These are phyloP conservation scores for Salix exigua DNA, from an alignment of 345 rosid species.

Conservation along the genomic window DNA sequence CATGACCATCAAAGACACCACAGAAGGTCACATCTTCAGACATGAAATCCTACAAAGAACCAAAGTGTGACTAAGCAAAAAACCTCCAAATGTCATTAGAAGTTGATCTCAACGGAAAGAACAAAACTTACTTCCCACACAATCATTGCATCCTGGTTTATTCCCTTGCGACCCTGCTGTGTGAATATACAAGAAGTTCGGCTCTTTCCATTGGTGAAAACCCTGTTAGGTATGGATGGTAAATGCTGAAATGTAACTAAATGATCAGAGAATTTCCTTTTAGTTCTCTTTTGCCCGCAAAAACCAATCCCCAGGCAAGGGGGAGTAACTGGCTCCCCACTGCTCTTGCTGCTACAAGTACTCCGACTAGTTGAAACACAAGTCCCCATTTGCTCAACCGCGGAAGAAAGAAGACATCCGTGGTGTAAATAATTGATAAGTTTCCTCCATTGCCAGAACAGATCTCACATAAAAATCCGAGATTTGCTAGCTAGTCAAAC, in stretches of 20 bases:
- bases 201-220: constrained; percentile 79
- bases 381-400: constrained; percentile 72
- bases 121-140: constrained; percentile 91
- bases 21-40: constrained; percentile 85
- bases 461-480: constrained; percentile 38
- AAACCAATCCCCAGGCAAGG: constrained; percentile 57
- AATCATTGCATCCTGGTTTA: constrained; percentile 96
- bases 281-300: constrained; percentile 66
- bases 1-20: constrained; percentile 98
- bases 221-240: constrained; percentile 67
- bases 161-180: constrained; percentile 96
- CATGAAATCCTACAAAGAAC: constrained; percentile 69
- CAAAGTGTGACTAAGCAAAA: constrained; percentile 13
- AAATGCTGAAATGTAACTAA: constrained; percentile 56
- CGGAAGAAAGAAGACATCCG: constrained; percentile 29
- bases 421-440: constrained; percentile 14
- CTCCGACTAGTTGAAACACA: constrained; percentile 83
- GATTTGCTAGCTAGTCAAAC: constrained; percentile 34
- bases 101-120: constrained; percentile 15
- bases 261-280: constrained; percentile 67
- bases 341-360: constrained; percentile 73
- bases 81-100: constrained; percentile 14
- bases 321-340: constrained; percentile 55
- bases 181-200: constrained; percentile 83
- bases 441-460: constrained; percentile 30